phyloP scores from a whole-genome alignment of 768 basidiomycete species.

The Leccinum uliginosum region DNA sequence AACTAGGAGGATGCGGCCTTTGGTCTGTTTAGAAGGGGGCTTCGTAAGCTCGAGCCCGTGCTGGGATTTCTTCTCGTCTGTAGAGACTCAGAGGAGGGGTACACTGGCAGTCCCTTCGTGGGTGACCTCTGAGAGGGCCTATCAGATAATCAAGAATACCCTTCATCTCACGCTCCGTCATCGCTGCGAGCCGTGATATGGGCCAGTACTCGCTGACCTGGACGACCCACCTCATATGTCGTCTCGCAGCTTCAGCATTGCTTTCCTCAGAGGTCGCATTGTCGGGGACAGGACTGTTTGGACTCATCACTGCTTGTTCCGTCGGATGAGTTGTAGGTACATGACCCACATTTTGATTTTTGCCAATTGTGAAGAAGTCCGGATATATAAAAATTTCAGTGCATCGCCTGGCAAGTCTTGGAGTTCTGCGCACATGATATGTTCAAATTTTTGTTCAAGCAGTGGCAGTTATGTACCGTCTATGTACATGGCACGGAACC shows the following conservation, averaged over 20 bases:
- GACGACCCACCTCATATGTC: slow-evolving; percentile 89
- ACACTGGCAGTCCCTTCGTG: slow-evolving; percentile 10
- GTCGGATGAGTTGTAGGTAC: no score
- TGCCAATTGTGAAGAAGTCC: no score
- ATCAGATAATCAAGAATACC: slow-evolving; percentile 54
- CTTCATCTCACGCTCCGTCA: slow-evolving; percentile 66
- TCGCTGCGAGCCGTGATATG: slow-evolving; percentile 63
- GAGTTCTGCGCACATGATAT: no score
- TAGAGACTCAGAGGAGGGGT: slow-evolving; percentile 19
- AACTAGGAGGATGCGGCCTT: slow-evolving; percentile 81
- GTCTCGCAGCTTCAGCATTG: slow-evolving; percentile 42
- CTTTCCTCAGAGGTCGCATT: slow-evolving; percentile 30
- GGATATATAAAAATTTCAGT: no score
- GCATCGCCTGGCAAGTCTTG: no score
- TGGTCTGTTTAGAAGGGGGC: slow-evolving; percentile 14
- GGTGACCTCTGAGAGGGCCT: slow-evolving; percentile 30
- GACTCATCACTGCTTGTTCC: no score
- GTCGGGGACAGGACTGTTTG: slow-evolving; percentile 61
- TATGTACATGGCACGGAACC: no score
- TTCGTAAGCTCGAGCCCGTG: slow-evolving; percentile 22
- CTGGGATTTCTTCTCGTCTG: slow-evolving; percentile 34
- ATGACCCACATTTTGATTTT: no score
- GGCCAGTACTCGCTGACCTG: slow-evolving; percentile 98
- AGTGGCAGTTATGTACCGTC: no score
- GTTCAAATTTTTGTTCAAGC: no score